Percentiles rank a stretch among this genome's conserved stretches.
Conservation (phyloP, 208 protist genomes). For the Leishmania aethiopica region DNA sequence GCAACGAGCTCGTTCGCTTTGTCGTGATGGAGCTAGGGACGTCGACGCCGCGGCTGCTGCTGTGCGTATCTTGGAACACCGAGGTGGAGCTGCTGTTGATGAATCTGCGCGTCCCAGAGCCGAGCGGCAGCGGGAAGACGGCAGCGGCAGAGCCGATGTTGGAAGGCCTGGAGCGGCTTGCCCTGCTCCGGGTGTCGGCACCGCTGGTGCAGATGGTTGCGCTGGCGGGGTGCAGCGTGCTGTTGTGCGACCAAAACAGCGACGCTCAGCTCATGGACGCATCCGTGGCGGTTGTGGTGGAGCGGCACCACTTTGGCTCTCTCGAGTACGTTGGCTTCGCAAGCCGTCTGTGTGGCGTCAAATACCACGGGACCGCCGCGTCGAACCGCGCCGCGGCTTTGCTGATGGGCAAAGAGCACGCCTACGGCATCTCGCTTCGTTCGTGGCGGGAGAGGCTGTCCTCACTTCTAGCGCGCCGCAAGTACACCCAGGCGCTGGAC, state of each 20-base stretch:
- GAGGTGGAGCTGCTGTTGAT: constrained; percentile 65
- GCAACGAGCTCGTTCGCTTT: constrained; percentile 57
- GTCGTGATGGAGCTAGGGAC: constrained; percentile 30
- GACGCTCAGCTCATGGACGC: constrained; percentile 57
- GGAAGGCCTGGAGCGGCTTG: constrained; percentile 39
- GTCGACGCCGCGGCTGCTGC: constrained; percentile 23
- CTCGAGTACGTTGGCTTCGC: constrained; percentile 48
- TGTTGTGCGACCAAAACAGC: constrained; percentile 52
- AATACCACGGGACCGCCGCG: constrained; percentile 44
- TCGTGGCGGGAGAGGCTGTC: constrained; percentile 76
- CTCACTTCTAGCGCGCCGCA: constrained; percentile 38
- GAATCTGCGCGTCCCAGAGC: constrained; percentile 25
- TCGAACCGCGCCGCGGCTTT: constrained; percentile 36
- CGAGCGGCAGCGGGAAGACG: background rate
- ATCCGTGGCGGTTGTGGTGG: constrained; percentile 54
- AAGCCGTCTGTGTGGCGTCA: constrained; percentile 29
- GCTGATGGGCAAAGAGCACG: constrained; percentile 37
- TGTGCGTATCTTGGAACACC: constrained; percentile 64
- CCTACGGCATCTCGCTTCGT: constrained; percentile 54
- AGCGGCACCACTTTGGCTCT: constrained; percentile 36
- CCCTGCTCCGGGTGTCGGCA: constrained; percentile 27
- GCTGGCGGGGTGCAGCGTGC: constrained; percentile 41
- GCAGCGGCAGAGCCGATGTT: constrained; percentile 6
- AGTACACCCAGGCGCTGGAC: constrained; percentile 62
- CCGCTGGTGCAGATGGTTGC: constrained; percentile 50